Evolutionary conservation across 805 yeast species (phyloP), one percentile per base, ranked within the genome.

Genomic region (Sugiyamaella smithiae): DNA sequence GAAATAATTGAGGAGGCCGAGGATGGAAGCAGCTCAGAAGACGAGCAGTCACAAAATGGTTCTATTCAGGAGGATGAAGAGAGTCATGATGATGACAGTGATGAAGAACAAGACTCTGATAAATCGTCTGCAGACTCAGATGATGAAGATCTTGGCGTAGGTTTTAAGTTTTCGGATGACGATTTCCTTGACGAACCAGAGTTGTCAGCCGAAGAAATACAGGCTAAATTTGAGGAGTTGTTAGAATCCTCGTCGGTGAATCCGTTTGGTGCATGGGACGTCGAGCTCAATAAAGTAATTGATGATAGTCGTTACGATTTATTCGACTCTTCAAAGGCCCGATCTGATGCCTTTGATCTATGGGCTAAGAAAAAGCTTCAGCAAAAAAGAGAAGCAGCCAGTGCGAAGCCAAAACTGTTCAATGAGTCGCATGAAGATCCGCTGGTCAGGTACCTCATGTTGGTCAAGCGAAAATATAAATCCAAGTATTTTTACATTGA

Each of bases 221-320:
- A 25, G n/a, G 11, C 14, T 3, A 16, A 12, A 25, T 78, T 78
- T 53, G 47, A 58, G 4, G 50, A 58, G 5, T 54, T 80, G 32
- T 62, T 80, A 7, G 59, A 60, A 3, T 64, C 57, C 7, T 40
- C 57, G 19, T 23, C 60, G 0, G 50, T 75, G 8, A 70, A 78
- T 54, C 78, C 81, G 0, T 74, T 59, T 48, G 65, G 73, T 1
- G 56, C 74, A 0, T 81, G 83, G 84, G 72, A 72, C 4, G 51
- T 61, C 0, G 81, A 77, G 58, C 62, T 72, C 8, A 55, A 59
- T 9, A 67, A 67, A 43, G 53, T 80, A 0, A 63, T 69, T 0
- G 51, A 65, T n/a, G 80, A 79, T 51, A 70, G 73, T 3, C 53
- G 70, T 9, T 79, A 69, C 56, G 60, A 65, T 20, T 46, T 51